These are phyloP conservation scores for Rhodotorula diobovata DNA, from an alignment of 768 basidiomycete genomes.

Conservation along the genomic window DNA sequence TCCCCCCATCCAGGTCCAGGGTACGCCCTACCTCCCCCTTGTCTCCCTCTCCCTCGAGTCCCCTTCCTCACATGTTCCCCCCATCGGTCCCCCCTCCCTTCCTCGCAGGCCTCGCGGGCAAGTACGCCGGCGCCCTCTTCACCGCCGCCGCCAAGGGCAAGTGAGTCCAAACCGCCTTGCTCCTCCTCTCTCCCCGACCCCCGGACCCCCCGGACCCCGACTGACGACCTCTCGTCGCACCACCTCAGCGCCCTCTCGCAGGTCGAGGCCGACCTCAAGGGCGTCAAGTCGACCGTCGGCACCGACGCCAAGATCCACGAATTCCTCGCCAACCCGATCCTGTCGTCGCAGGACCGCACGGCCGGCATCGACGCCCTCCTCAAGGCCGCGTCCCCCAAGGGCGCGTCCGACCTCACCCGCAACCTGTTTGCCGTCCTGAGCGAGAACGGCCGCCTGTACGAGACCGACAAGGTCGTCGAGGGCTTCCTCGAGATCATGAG, in stretches of 20 bases:
- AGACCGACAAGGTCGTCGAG: slow-evolving; percentile 78
- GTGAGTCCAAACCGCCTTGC: slow-evolving; percentile 6
- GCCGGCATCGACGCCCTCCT: slow-evolving; percentile 65
- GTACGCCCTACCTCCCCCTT: background rate
- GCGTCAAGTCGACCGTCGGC: slow-evolving; percentile 63
- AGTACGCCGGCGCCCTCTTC: slow-evolving; percentile 47
- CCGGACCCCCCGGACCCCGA: background rate
- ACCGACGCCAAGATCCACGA: slow-evolving; percentile 60
- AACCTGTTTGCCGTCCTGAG: slow-evolving; percentile 79
- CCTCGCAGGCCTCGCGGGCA: slow-evolving; percentile 42
- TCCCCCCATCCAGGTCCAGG: slow-evolving; percentile 37
- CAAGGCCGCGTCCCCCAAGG: slow-evolving; percentile 48
- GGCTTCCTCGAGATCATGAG: slow-evolving; percentile 86
- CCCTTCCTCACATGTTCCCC: background rate
- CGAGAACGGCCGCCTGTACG: slow-evolving; percentile 84
- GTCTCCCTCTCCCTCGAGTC: background rate
- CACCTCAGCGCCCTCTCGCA: slow-evolving; percentile 75
- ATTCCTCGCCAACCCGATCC: slow-evolving; percentile 85
- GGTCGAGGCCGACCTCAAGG: slow-evolving; percentile 76
- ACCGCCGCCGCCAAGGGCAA: slow-evolving; percentile 40
- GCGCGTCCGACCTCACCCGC: slow-evolving; percentile 66
- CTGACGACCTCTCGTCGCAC: no score
- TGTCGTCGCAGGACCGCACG: slow-evolving; percentile 70
- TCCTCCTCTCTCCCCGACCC: background rate
- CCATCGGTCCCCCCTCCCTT: background rate